A percentile compares a stretch with the other conserved stretches of the same genome.
Evolutionary conservation across 257 asterid species (phyloP).

Genomic region (Paraleonurus japonicus): DNA sequence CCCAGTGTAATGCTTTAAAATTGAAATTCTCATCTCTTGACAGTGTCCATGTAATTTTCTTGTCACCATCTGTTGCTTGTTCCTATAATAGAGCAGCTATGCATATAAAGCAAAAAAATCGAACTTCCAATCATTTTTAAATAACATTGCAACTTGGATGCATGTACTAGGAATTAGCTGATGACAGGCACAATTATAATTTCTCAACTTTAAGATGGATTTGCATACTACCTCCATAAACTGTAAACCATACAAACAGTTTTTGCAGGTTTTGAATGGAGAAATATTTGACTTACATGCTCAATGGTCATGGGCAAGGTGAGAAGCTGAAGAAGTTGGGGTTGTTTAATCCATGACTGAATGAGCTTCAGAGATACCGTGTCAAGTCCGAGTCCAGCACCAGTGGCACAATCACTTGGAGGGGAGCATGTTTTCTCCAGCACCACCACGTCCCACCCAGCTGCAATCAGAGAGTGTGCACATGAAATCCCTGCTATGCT

Average conservation of each 20-base stretch:
- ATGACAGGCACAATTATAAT: too few relatives aligned
- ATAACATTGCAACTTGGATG: not conserved
- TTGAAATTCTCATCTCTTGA: conserved; percentile 70
- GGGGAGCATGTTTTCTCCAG: conserved; percentile 66
- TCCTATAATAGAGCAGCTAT: conserved; percentile 44
- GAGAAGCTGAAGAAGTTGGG: conserved; percentile 34
- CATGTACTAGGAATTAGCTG: not conserved
- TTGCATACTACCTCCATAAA: not conserved
- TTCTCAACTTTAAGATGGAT: too few relatives aligned
- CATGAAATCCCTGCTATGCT: conserved; percentile 78
- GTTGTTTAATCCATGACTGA: conserved; percentile 49
- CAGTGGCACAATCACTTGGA: conserved; percentile 60
- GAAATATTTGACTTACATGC: conserved; percentile 43
- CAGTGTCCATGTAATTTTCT: conserved; percentile 48
- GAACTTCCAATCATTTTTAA: not conserved
- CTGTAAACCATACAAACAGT: not conserved
- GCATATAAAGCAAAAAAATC: not conserved
- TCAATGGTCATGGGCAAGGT: conserved; percentile 63
- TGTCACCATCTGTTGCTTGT: conserved; percentile 53
- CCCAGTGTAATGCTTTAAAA: conserved; percentile 80
- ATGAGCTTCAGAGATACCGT: conserved; percentile 43
- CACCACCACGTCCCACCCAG: conserved; percentile 83
- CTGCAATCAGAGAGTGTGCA: conserved; percentile 59
- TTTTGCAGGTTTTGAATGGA: not conserved
- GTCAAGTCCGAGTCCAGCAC: conserved; percentile 83